phyloP scores from a whole-genome alignment of 768 basidiomycete genomes.

The Baorangia bicolor region DNA sequence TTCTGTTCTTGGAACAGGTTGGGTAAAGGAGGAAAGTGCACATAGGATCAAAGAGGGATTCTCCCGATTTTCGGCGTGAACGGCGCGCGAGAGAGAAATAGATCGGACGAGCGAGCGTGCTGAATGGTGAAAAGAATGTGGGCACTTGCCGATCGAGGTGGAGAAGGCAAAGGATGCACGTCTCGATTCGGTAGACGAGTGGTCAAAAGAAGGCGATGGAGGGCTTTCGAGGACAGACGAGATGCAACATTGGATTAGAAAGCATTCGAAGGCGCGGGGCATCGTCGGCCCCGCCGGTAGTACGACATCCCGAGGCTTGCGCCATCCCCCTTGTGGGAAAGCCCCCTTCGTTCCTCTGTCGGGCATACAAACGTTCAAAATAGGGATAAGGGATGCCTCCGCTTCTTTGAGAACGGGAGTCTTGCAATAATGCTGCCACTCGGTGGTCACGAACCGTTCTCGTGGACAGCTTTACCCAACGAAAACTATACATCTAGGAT shows the following conservation, averaged over 20 bases:
- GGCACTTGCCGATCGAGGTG: background rate
- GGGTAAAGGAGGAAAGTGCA: slow-evolving; percentile 59
- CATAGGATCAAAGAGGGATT: slow-evolving; percentile 49
- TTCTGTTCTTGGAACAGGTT: slow-evolving; percentile 42
- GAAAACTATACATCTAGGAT: too few relatives aligned
- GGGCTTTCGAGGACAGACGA: too few relatives aligned
- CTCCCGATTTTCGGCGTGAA: background rate
- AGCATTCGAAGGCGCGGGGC: background rate
- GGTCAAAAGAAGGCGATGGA: too few relatives aligned
- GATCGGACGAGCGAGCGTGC: background rate
- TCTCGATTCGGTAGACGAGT: too few relatives aligned
- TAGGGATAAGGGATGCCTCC: background rate
- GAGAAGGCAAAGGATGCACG: too few relatives aligned
- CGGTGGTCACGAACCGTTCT: too few relatives aligned
- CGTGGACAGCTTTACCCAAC: background rate
- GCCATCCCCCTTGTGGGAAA: background rate
- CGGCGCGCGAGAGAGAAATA: too few relatives aligned
- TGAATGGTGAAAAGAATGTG: background rate
- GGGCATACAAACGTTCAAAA: background rate
- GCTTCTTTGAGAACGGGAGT: too few relatives aligned
- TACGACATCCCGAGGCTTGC: background rate
- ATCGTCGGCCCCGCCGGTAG: too few relatives aligned
- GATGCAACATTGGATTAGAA: too few relatives aligned
- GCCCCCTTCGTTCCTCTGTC: background rate
- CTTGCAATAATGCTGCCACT: too few relatives aligned